Percentiles rank a stretch among this genome's conserved stretches.
phyloP scores from a whole-genome alignment of 495 filamentous ascomycete genomes.

The Apiosordaria backusii region DNA sequence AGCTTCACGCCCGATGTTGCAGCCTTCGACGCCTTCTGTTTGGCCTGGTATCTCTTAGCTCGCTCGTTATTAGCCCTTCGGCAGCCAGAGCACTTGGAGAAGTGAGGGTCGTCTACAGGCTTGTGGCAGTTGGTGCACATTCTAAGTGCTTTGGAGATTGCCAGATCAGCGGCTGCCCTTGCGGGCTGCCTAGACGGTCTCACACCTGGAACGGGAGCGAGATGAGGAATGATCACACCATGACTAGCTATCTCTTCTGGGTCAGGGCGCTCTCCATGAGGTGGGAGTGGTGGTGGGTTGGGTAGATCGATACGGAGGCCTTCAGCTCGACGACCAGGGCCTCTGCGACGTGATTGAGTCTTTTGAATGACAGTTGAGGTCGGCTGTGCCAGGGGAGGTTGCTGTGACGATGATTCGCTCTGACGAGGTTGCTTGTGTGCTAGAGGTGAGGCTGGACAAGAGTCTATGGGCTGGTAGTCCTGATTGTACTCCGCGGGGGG shows the following conservation, averaged over 20 bases:
- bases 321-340: not conserved
- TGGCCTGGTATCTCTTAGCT: conserved; percentile 3
- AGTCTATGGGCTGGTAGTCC: not conserved
- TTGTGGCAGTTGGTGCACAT: conserved; percentile 4
- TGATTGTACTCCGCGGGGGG: not conserved
- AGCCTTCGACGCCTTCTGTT: not conserved
- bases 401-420: not conserved
- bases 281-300: not conserved
- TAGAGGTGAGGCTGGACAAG: not conserved
- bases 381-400: not conserved
- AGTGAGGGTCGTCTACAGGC: not conserved
- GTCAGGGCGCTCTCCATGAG: not conserved
- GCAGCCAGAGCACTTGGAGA: not conserved
- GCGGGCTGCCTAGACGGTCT: not conserved
- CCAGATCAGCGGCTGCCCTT: not conserved
- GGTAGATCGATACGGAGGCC: not conserved
- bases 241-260: not conserved
- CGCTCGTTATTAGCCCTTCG: not conserved
- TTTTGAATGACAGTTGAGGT: not conserved
- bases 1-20: too few relatives aligned
- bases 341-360: not conserved
- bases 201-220: not conserved
- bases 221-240: not conserved
- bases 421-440: not conserved
- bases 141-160: not conserved